Evolutionary conservation across 192 early-diverging fungal genomes (phyloP).

Genomic region (Dissophora ornata): DNA sequence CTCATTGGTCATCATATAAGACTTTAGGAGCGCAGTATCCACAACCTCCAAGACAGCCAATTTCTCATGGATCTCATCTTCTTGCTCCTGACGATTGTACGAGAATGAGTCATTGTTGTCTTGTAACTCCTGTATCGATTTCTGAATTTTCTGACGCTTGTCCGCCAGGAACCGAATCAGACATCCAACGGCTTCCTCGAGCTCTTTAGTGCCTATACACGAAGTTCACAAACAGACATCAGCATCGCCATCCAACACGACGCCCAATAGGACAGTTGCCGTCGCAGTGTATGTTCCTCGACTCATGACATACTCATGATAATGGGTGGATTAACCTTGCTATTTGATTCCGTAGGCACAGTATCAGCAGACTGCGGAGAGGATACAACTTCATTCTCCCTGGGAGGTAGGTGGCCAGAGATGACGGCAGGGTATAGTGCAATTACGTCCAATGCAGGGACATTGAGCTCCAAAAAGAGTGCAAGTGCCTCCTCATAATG

Average conservation of each 20-base stretch:
- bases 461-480: slow-evolving; percentile 74
- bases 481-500: slow-evolving; percentile 76
- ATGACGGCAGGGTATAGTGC: slow-evolving; percentile 76
- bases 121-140: slow-evolving; percentile 51
- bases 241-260: no score
- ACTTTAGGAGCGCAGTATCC: slow-evolving; percentile 91
- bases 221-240: no score
- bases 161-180: slow-evolving; percentile 91
- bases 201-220: slow-evolving; percentile 63
- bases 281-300: background rate
- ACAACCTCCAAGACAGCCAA: slow-evolving; percentile 71
- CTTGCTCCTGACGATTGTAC: slow-evolving; percentile 41
- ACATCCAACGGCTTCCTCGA: slow-evolving; percentile 68
- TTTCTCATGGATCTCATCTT: slow-evolving; percentile 43
- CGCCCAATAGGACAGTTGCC: no score
- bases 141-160: slow-evolving; percentile 80
- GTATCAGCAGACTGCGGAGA: slow-evolving; percentile 46
- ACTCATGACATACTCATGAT: slow-evolving; percentile 42
- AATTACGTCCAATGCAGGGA: slow-evolving; percentile 74
- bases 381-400: slow-evolving; percentile 27
- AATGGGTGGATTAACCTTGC: slow-evolving; percentile 23
- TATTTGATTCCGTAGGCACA: slow-evolving; percentile 9
- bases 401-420: slow-evolving; percentile 65
- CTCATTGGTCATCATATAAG: slow-evolving; percentile 89
- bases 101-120: slow-evolving; percentile 39